Conservation (phyloP, 1,284 basidiomycete genomes). For the Irpex sp. region DNA sequence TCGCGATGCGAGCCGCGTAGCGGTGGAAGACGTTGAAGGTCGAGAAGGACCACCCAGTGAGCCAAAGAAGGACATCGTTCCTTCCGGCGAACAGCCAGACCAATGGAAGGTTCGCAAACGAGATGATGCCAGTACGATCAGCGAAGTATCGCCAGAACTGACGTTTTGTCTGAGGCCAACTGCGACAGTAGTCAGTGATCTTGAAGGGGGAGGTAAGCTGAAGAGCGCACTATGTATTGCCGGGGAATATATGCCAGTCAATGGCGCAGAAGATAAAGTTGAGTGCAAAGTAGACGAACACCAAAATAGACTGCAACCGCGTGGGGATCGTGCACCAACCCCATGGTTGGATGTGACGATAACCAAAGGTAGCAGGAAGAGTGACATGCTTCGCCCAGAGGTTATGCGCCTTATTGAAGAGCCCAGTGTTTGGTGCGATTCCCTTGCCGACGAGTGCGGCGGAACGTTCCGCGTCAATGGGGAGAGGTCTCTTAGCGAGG, state of each 20-base stretch:
- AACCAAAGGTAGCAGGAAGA: background rate
- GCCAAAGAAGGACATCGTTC: background rate
- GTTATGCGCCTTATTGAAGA: background rate
- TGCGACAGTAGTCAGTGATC: background rate
- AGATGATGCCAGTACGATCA: background rate
- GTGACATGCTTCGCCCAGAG: background rate
- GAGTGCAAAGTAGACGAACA: background rate
- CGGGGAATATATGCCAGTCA: background rate
- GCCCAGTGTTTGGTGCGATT: background rate
- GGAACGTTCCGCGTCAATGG: background rate
- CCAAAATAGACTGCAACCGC: background rate
- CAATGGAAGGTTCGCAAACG: background rate
- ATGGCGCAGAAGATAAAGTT: background rate
- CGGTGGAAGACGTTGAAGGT: slow-evolving; percentile 1
- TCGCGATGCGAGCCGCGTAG: background rate
- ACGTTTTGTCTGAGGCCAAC: background rate
- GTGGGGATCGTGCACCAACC: background rate
- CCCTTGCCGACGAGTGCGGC: background rate
- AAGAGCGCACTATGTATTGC: background rate
- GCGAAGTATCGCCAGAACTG: slow-evolving; percentile 1
- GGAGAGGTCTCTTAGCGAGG: background rate
- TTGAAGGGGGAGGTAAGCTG: background rate
- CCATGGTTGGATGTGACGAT: background rate
- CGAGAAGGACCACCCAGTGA: background rate
- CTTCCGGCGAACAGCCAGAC: background rate